Percentiles rank a stretch among this genome's conserved stretches.
phyloP scores from a whole-genome alignment of 768 basidiomycete genomes.

The Rhodotorula taiwanensis region DNA sequence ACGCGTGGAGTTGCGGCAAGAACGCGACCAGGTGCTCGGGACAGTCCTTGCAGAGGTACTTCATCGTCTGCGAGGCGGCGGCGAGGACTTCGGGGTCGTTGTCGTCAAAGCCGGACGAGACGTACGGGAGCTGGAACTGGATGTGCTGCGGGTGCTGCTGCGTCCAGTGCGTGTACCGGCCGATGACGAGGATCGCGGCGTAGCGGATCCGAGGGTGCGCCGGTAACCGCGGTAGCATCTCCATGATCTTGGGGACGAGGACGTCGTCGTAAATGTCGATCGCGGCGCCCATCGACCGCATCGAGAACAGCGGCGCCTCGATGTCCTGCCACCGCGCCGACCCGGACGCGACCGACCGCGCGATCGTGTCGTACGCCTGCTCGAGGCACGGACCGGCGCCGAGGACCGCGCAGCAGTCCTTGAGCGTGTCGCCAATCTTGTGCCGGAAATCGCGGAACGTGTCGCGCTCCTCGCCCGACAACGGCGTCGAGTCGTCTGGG shows the following conservation, averaged over 20 bases:
- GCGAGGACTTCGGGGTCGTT: conserved; percentile 58
- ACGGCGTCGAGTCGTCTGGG: conserved; percentile 59
- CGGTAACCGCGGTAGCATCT: conserved; percentile 82
- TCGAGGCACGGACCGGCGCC: conserved; percentile 76
- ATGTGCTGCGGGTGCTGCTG: conserved; percentile 82
- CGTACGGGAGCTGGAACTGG: conserved; percentile 74
- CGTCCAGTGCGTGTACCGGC: conserved; percentile 96
- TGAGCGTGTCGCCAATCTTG: conserved; percentile 97
- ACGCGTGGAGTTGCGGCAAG: conserved; percentile 81
- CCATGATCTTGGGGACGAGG: conserved; percentile 93
- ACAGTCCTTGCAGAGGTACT: conserved; percentile 95
- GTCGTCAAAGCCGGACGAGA: conserved; percentile 84
- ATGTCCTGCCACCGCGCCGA: conserved; percentile 80
- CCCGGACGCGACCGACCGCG: conserved; percentile 56
- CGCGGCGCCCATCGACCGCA: conserved; percentile 96
- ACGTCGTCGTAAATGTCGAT: conserved; percentile 72
- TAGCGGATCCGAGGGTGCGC: conserved; percentile 86
- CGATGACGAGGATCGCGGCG: conserved; percentile 87
- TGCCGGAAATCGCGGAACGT: conserved; percentile 92
- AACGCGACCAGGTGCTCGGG: conserved; percentile 79
- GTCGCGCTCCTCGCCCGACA: conserved; percentile 79
- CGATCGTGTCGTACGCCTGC: conserved; percentile 73
- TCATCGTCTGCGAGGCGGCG: conserved; percentile 91
- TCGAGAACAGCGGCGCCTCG: conserved; percentile 92
- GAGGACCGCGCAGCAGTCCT: conserved; percentile 93